phyloP scores from a whole-genome alignment of 176 grass and related monocot species.

The Oryza officinalis region DNA sequence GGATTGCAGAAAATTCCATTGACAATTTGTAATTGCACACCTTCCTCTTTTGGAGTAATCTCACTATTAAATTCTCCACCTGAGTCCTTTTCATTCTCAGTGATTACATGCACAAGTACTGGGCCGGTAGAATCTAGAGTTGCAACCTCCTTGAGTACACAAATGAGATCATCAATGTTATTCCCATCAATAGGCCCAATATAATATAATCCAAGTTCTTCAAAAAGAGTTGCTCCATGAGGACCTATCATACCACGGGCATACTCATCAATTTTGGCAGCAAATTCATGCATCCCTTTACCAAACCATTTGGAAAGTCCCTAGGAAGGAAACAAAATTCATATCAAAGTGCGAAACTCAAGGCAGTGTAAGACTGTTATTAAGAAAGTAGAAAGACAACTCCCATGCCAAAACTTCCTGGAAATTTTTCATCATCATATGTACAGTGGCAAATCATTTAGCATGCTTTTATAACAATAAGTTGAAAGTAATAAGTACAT shows the following conservation, averaged over 20 bases:
- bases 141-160: constrained; percentile 69
- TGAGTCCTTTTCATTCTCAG: constrained; percentile 52
- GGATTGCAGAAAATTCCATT: background rate
- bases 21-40: constrained; percentile 21
- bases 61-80: constrained; percentile 34
- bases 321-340: constrained; percentile 38
- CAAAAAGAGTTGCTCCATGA: constrained; percentile 75
- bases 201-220: constrained; percentile 85
- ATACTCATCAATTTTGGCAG: constrained; percentile 83
- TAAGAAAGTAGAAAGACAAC: background rate
- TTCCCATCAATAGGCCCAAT: constrained; percentile 80
- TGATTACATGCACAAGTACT: constrained; percentile 71
- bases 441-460: background rate
- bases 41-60: constrained; percentile 25
- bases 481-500: constrained; percentile 12
- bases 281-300: constrained; percentile 79
- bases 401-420: background rate
- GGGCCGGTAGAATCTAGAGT: constrained; percentile 71
- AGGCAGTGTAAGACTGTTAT: background rate
- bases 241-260: constrained; percentile 79
- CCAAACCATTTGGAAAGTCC: constrained; percentile 78
- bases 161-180: constrained; percentile 83
- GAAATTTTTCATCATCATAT: background rate
- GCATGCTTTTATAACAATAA: background rate
- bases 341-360: constrained; percentile 9